Evolutionary conservation across 2,329 filamentous ascomycete genomes (phyloP), one percentile per base, ranked within the genome.

Genomic region (Ascochyta clinopodiicola): DNA sequence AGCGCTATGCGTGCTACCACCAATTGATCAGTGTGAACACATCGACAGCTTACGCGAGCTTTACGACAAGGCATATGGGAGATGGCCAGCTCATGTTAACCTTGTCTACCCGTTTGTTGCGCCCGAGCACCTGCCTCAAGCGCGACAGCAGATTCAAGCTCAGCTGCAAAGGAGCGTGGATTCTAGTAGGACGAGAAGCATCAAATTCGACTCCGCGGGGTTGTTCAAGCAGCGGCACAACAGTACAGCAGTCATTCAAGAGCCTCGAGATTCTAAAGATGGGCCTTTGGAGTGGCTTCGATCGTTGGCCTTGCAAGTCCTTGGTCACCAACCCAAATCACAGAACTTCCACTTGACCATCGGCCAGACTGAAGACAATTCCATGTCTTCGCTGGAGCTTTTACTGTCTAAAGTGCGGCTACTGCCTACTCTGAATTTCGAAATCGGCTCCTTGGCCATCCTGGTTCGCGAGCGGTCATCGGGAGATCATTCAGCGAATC

Each of bases 21-120:
- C 86, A 0, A 61, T 64, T 21, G 61, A 76, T 44, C 67, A 82
- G 32, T 84, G 82, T 76, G 58, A 75, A 1, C 63, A 80, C 3
- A 69, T 87, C 46, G 80, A 88, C 61, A 74, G 75, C 13, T 72
- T 90, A 3, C 82, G 87, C 39, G 79, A 77, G n/a, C 75, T 86
- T 12, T 86, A 89, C 72, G 87, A 90, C 70, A 85, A 84, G 57
- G 79, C 82, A 0, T 83, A 82, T 60, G 77, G 77, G 24, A 84
- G 79, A 71, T 90, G 88, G 87, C 86, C 87, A 3, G 84, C 86
- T 12, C 87, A 89, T 62, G 68, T 89, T 64, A 90, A 89, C 61
- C 71, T 90, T 24, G 63, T 88, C 21, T 89, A 89, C 66, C 88
- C 87, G 0, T 90, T 89, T 67, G 84, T 88, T 6, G 68, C 73